phyloP scores from a whole-genome alignment of 1,284 basidiomycete species.

The Irpex rosettiformis region DNA sequence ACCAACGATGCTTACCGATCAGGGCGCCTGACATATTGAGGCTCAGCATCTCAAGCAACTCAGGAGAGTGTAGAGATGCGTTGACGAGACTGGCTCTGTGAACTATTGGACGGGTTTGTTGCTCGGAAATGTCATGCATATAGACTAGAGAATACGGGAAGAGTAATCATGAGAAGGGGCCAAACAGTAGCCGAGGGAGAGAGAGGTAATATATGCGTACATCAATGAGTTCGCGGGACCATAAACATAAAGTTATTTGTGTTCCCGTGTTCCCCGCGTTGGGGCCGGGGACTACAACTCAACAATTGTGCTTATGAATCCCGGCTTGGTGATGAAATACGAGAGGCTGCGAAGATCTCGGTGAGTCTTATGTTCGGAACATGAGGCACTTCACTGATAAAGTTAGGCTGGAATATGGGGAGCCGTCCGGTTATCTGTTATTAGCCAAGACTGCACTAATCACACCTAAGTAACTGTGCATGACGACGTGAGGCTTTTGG shows the following conservation, averaged over 20 bases:
- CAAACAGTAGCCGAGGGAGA: too few species aligned
- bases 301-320: neutral
- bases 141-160: neutral
- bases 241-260: too few species aligned
- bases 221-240: too few species aligned
- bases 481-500: too few species aligned
- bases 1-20: constrained; percentile 48
- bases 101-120: constrained; percentile 23
- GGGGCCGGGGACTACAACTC: neutral
- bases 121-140: neutral
- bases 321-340: neutral
- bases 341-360: too few species aligned
- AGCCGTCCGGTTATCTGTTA: neutral
- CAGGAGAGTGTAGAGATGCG: constrained; percentile 55
- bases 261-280: too few species aligned
- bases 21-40: constrained; percentile 54
- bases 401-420: neutral
- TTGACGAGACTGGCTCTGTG: constrained; percentile 65
- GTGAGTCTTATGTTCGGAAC: neutral
- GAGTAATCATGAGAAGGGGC: neutral
- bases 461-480: too few species aligned
- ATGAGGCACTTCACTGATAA: neutral
- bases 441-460: too few species aligned
- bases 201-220: too few species aligned
- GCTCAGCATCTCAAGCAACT: constrained; percentile 59